These are phyloP conservation scores for Colletotrichum cordylinicola DNA, from an alignment of 2,329 filamentous ascomycete species.

Conservation along the genomic window DNA sequence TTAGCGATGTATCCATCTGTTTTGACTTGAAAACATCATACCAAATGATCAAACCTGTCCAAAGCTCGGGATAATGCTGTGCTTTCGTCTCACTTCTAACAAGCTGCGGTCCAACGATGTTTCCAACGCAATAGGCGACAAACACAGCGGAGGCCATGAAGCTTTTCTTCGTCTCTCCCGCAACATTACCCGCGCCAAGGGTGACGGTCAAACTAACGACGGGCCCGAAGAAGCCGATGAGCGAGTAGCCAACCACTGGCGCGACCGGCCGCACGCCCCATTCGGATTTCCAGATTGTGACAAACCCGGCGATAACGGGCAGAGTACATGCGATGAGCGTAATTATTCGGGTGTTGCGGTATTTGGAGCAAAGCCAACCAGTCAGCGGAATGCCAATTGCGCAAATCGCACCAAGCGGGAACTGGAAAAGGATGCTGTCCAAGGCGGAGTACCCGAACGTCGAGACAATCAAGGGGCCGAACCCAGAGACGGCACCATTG, in stretches of 20 bases:
- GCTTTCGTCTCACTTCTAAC: conserved; percentile 56
- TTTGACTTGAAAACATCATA: conserved; percentile 32
- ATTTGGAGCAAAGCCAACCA: conserved; percentile 54
- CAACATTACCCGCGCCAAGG: conserved; percentile 50
- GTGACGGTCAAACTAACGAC: conserved; percentile 47
- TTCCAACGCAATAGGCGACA: conserved; percentile 63
- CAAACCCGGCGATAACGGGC: conserved; percentile 64
- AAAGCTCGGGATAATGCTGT: conserved; percentile 61
- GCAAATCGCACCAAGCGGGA: conserved; percentile 61
- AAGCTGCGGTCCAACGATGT: conserved; percentile 64
- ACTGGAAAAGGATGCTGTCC: conserved; percentile 63
- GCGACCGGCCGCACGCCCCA: conserved; percentile 57
- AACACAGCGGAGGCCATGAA: conserved; percentile 64
- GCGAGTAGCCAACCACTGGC: conserved; percentile 61
- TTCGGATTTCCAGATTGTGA: conserved; percentile 61
- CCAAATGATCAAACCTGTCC: conserved; percentile 62
- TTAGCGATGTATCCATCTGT: too few species aligned
- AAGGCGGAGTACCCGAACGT: conserved; percentile 58
- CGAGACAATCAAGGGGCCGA: conserved; percentile 59
- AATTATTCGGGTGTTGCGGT: conserved; percentile 59
- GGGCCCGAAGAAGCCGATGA: conserved; percentile 64
- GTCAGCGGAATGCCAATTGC: conserved; percentile 59
- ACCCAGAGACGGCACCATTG: conserved; percentile 61
- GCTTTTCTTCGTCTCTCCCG: conserved; percentile 65
- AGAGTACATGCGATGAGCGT: conserved; percentile 59